A percentile compares a stretch with the other conserved stretches of the same genome.
phyloP scores from a whole-genome alignment of 305 asterid species.

The Andrographis paniculata region DNA sequence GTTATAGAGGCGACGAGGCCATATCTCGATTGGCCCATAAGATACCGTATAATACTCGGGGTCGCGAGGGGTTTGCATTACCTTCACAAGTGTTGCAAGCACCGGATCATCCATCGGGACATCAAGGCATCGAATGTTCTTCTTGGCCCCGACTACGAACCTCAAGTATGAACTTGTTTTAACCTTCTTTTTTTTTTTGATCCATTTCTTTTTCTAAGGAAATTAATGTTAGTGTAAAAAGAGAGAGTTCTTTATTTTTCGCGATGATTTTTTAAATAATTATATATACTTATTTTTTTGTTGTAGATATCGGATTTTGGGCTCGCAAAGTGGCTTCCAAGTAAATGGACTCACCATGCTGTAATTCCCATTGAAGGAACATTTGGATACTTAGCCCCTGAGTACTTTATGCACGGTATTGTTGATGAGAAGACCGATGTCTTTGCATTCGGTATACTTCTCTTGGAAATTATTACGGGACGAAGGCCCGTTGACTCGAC shows the following conservation, averaged over 20 bases:
- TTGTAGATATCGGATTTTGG: constrained; percentile 77
- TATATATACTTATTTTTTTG: not conserved
- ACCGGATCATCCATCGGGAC: constrained; percentile 81
- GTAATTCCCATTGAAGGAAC: constrained; percentile 77
- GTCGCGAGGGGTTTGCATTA: constrained; percentile 75
- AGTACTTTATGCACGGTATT: constrained; percentile 73
- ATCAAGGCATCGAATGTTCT: constrained; percentile 88
- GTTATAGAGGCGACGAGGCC: constrained; percentile 32
- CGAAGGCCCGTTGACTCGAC: constrained; percentile 60
- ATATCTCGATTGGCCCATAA: constrained; percentile 52
- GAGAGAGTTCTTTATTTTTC: too few species aligned
- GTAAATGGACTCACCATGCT: constrained; percentile 77
- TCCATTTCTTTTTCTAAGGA: too few species aligned
- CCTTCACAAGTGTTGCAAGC: constrained; percentile 84
- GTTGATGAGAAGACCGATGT: constrained; percentile 83
- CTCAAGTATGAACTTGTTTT: constrained; percentile 76
- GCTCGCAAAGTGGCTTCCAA: constrained; percentile 83
- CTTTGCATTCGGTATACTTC: constrained; percentile 71
- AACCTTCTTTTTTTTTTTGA: too few species aligned
- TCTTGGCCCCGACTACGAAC: constrained; percentile 65
- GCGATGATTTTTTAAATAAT: too few species aligned
- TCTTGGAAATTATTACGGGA: constrained; percentile 68
- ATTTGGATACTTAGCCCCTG: constrained; percentile 83
- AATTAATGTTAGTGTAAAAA: too few species aligned
- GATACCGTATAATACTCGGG: constrained; percentile 65